These are phyloP conservation scores for Luffa acutangula DNA, from an alignment of 306 rosid genomes.

Conservation along the genomic window DNA sequence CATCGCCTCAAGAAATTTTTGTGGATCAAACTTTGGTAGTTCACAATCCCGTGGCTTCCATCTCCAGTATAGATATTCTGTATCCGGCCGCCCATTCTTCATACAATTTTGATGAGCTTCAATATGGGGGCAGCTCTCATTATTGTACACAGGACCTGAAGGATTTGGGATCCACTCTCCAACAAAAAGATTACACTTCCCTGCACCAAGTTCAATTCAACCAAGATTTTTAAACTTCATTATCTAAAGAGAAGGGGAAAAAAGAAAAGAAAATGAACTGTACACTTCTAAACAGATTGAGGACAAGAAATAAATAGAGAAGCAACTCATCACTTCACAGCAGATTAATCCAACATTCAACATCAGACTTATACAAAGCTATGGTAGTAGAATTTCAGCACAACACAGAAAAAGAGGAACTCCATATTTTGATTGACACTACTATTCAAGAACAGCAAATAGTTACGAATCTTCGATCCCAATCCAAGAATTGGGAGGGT, in stretches of 20 bases:
- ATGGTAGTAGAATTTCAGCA: background rate
- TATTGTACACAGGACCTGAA: slow-evolving; percentile 55
- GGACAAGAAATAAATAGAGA: background rate
- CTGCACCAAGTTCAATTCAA: slow-evolving; percentile 24
- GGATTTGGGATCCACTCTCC: slow-evolving; percentile 83
- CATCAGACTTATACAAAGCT: background rate
- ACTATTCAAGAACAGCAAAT: background rate
- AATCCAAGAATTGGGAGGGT: background rate
- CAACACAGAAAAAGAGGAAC: background rate
- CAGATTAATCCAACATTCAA: background rate
- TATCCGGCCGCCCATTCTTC: slow-evolving; percentile 80
- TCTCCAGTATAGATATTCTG: slow-evolving; percentile 59
- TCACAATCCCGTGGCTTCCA: slow-evolving; percentile 78
- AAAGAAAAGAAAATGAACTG: slow-evolving; percentile 1
- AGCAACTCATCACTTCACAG: background rate
- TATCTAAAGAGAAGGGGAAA: background rate
- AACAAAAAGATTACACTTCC: slow-evolving; percentile 51
- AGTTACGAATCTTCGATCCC: background rate
- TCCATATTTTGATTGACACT: background rate
- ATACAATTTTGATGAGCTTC: slow-evolving; percentile 87
- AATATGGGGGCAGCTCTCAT: slow-evolving; percentile 58
- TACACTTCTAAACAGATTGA: background rate
- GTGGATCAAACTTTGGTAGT: slow-evolving; percentile 48
- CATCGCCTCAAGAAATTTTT: slow-evolving; percentile 59
- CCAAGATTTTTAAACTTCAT: slow-evolving; percentile 1